Evolutionary conservation across 495 filamentous ascomycete genomes (phyloP).

Genomic region (Xylaria flabelliformis): DNA sequence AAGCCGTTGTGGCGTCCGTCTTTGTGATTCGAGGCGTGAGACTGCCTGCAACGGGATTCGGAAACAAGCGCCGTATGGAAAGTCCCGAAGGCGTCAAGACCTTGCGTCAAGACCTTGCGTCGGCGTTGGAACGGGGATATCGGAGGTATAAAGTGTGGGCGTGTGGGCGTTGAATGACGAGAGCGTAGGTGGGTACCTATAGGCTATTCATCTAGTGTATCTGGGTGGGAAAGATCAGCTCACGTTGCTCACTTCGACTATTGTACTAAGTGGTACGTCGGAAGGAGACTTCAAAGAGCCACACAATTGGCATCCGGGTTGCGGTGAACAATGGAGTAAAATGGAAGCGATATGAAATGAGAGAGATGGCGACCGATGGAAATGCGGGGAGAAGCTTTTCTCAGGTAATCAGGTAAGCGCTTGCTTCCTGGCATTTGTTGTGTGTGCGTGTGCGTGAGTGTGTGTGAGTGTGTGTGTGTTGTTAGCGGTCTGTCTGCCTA

Average conservation of each 20-base stretch:
- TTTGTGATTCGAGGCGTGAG: constrained; percentile 33
- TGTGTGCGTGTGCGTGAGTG: background rate
- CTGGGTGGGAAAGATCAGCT: constrained; percentile 23
- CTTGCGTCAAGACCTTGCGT: constrained; percentile 13
- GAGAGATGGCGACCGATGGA: constrained; percentile 34
- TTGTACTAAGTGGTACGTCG: background rate
- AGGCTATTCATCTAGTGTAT: constrained; percentile 12
- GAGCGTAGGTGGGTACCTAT: constrained; percentile 23
- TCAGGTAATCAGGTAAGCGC: constrained; percentile 27
- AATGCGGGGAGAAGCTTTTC: constrained; percentile 43
- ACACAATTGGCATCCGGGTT: constrained; percentile 14
- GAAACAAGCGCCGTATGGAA: constrained; percentile 7
- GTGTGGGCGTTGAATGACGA: constrained; percentile 25
- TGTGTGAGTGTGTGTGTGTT: background rate
- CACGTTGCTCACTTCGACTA: constrained; percentile 8
- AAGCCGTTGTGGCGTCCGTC: constrained; percentile 53
- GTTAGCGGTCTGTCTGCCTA: background rate
- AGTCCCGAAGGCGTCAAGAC: constrained; percentile 4
- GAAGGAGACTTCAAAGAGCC: constrained; percentile 1
- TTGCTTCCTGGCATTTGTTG: constrained; percentile 16
- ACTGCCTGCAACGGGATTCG: constrained; percentile 14
- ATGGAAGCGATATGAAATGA: constrained; percentile 34
- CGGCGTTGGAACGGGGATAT: constrained; percentile 26
- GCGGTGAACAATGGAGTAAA: constrained; percentile 32
- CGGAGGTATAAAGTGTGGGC: constrained; percentile 22